phyloP scores from a whole-genome alignment of 345 rosid genomes.

The Pistacia vera region DNA sequence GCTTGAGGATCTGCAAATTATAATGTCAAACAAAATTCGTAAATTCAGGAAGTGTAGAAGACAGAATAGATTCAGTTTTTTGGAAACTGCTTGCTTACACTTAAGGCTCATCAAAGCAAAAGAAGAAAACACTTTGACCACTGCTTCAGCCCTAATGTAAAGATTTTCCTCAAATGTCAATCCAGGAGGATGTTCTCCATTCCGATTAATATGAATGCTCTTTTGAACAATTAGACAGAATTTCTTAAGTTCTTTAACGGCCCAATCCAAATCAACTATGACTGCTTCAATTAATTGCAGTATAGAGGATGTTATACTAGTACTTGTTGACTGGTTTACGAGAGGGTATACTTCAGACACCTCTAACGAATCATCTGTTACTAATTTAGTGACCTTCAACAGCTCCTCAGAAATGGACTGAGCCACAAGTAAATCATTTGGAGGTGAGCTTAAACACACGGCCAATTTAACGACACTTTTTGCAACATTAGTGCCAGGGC shows the following conservation, averaged over 20 bases:
- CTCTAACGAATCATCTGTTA: slow-evolving; percentile 24
- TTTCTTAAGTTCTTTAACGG: slow-evolving; percentile 55
- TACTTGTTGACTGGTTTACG: slow-evolving; percentile 54
- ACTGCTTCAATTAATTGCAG: slow-evolving; percentile 56
- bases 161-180: slow-evolving; percentile 56
- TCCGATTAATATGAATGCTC: slow-evolving; percentile 29
- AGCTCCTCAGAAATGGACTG: slow-evolving; percentile 56
- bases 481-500: slow-evolving; percentile 43
- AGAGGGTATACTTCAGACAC: slow-evolving; percentile 49
- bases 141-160: slow-evolving; percentile 59
- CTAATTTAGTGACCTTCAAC: slow-evolving; percentile 41
- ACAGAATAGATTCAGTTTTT: slow-evolving; percentile 11
- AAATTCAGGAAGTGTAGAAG: slow-evolving; percentile 6
- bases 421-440: slow-evolving; percentile 55
- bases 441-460: slow-evolving; percentile 50
- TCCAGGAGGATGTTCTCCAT: slow-evolving; percentile 39
- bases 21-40: slow-evolving; percentile 12
- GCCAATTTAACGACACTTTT: slow-evolving; percentile 57
- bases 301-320: slow-evolving; percentile 49
- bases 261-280: slow-evolving; percentile 68
- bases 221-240: slow-evolving; percentile 42
- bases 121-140: slow-evolving; percentile 59
- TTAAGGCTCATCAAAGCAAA: slow-evolving; percentile 72
- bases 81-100: slow-evolving; percentile 43
- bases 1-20: slow-evolving; percentile 68